Conservation (phyloP, 2,329 filamentous ascomycete genomes). For the Pseudopyricularia javanii region DNA sequence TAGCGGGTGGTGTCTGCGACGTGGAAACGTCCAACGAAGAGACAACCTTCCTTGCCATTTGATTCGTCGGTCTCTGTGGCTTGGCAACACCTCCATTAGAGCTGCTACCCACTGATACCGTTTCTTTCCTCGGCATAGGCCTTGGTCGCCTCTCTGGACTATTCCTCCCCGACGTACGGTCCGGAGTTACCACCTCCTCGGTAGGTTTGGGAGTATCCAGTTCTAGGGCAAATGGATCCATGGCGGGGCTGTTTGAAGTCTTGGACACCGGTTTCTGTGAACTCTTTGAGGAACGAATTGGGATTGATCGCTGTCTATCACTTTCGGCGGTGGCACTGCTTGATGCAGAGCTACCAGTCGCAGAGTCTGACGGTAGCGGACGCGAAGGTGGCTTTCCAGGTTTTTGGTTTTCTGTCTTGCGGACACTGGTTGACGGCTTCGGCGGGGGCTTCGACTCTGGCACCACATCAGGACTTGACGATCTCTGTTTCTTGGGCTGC, state of each 20-base stretch:
- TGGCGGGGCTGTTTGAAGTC: neutral
- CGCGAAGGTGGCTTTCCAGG: neutral
- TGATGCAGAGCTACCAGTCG: neutral
- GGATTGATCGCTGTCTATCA: neutral
- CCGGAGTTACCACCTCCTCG: neutral
- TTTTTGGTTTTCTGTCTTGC: neutral
- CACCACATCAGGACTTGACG: constrained; percentile 4
- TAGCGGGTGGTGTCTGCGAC: constrained; percentile 1
- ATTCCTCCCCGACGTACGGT: neutral
- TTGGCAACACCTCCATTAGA: neutral
- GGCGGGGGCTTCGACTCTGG: neutral
- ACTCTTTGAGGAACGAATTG: neutral
- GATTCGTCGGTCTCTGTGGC: neutral
- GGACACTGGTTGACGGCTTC: neutral
- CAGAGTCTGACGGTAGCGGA: neutral
- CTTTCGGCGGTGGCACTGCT: neutral
- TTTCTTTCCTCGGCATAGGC: neutral
- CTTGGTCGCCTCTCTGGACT: neutral
- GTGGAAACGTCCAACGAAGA: neutral
- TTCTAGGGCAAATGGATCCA: neutral
- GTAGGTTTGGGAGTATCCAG: neutral
- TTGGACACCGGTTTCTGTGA: neutral
- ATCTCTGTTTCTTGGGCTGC: constrained; percentile 5
- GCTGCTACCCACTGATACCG: neutral
- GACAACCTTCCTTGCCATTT: neutral